These are phyloP conservation scores for Neurospora tetraspora DNA, from an alignment of 495 filamentous ascomycete genomes.

Conservation along the genomic window DNA sequence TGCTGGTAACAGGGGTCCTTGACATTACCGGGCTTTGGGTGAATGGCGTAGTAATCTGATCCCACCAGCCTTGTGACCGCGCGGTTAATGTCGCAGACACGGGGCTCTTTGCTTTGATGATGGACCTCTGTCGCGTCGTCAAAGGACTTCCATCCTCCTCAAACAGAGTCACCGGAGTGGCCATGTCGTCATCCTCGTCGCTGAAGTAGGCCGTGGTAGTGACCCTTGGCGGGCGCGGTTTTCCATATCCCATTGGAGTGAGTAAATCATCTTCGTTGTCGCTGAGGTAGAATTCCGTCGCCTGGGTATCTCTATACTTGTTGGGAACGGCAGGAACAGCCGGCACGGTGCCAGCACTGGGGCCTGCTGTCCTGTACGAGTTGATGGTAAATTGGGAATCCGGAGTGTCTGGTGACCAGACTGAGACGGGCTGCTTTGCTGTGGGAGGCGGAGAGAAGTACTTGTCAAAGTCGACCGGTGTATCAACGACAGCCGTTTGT, in stretches of 20 bases:
- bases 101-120: constrained; percentile 15
- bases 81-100: constrained; percentile 12
- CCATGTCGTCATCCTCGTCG: constrained; percentile 25
- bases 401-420: constrained; percentile 48
- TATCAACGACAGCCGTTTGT: constrained; percentile 36
- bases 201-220: constrained; percentile 15
- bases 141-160: constrained; percentile 37
- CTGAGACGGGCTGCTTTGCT: constrained; percentile 46
- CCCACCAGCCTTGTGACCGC: constrained; percentile 73
- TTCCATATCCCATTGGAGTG: background rate
- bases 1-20: background rate
- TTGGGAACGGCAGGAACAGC: constrained; percentile 5
- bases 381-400: constrained; percentile 3
- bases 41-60: constrained; percentile 71
- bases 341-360: background rate
- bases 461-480: constrained; percentile 24
- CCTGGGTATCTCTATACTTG: background rate
- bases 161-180: constrained; percentile 34
- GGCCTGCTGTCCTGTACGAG: background rate
- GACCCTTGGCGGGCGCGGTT: background rate
- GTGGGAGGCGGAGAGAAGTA: constrained; percentile 25
- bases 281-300: background rate
- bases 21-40: constrained; percentile 8
- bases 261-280: background rate
- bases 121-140: constrained; percentile 19